Conservation (phyloP, 73 alveolate genomes). For the Paramecium sexaurelia region DNA sequence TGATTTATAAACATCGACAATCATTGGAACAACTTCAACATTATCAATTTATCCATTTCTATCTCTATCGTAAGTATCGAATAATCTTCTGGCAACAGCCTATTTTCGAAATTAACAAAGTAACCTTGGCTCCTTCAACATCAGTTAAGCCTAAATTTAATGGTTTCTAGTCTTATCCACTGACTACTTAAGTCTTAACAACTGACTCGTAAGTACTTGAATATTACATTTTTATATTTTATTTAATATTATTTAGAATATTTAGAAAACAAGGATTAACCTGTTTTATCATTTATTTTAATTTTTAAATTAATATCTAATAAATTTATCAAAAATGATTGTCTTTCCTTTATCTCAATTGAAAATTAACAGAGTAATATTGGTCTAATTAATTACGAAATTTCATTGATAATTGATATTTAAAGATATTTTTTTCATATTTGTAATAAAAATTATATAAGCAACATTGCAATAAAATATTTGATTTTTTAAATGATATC, state of each 20-base stretch:
- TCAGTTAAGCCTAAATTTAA: conserved; percentile 43
- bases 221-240: background rate
- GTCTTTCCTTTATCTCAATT: no score
- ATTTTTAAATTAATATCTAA: no score
- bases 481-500: no score
- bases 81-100: conserved; percentile 62
- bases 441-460: no score
- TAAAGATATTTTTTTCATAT: no score
- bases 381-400: no score
- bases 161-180: conserved; percentile 38
- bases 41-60: conserved; percentile 56
- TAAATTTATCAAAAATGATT: no score
- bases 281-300: no score
- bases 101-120: background rate
- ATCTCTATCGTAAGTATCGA: conserved; percentile 58
- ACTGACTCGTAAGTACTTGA: conserved; percentile 32
- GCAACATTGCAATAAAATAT: no score
- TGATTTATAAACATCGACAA: conserved; percentile 51
- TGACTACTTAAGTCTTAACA: background rate
- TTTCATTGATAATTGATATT: no score
- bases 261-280: no score
- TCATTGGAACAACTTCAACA: conserved; percentile 60
- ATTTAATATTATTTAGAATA: background rate
- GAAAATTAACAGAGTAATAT: no score
- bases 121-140: conserved; percentile 52